These are phyloP conservation scores for Citrus trifoliata DNA, from an alignment of 345 rosid species.

Conservation along the genomic window DNA sequence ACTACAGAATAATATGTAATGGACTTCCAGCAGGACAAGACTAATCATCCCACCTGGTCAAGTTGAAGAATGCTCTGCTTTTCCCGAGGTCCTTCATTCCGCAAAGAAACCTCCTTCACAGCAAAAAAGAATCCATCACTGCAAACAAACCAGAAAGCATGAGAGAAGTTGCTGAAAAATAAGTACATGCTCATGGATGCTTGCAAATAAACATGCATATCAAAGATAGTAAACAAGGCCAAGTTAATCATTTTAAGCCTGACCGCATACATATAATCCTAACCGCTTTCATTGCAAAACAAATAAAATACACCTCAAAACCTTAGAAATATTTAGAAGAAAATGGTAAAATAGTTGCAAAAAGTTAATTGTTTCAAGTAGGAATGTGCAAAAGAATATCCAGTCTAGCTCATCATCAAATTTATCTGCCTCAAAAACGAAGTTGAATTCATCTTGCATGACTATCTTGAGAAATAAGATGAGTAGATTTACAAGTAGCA, in stretches of 20 bases:
- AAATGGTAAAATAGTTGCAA: background rate
- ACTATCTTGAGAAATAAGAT: too few relatives aligned
- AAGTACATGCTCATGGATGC: too few relatives aligned
- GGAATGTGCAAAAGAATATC: too few relatives aligned
- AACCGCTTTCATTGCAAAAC: background rate
- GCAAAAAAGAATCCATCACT: constrained; percentile 88
- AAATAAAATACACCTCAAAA: background rate
- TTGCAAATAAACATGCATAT: background rate
- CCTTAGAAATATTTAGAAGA: background rate
- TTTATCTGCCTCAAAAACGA: too few relatives aligned
- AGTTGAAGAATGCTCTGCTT: constrained; percentile 70
- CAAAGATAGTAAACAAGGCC: too few relatives aligned
- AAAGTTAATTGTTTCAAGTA: too few relatives aligned
- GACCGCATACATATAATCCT: background rate
- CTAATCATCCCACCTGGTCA: constrained; percentile 51
- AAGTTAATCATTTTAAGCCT: background rate
- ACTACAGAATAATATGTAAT: background rate
- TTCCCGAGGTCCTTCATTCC: constrained; percentile 70
- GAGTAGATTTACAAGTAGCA: too few relatives aligned
- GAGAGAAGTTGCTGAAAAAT: background rate
- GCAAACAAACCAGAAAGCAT: constrained; percentile 5
- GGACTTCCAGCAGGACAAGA: background rate
- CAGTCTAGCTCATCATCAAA: too few relatives aligned
- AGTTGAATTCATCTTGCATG: too few relatives aligned
- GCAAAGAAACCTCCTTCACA: constrained; percentile 81